Base-by-base conservation (phyloP, 176 grass and related monocot genomes). In the Puccinellia tenuiflora region DNA sequence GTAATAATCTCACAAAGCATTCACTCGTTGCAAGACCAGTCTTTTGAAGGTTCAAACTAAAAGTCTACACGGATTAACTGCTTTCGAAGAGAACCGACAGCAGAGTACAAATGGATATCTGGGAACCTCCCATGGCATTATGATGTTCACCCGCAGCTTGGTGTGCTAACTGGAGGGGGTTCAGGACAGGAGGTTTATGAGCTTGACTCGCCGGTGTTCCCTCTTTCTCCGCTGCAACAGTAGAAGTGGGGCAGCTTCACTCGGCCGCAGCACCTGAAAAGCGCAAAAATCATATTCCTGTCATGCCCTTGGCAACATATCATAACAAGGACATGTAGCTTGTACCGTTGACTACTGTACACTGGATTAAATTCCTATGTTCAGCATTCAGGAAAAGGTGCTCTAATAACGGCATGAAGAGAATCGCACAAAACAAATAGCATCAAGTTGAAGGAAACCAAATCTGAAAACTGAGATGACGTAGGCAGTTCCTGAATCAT, bases 241-340 rank as follows among this genome's bases (percentile, higher is more conserved):
- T 91, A 98, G 82, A 93, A 98, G 35, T 95, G 92, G 3, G 96
- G 96, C 35, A 98, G 86, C 76, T 95, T 98, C 54, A 98, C 96
- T 74, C 92, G 88, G 46, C 92, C 96, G n/a, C 96, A 98, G 39
- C 88, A 88, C 80, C 96, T 98, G 85, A 83, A 83, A 86, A 30
- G 12, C 66, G 35, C 57, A 38, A 38, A 38, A 33, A 77, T 5
- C 1, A 2, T 66, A 75, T 37, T 37, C 35, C 8, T 7, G 42
- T 79, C 13, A 88, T 55, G 18, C 21, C 54, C 30, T 51, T 25
- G 3, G 30, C 30, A 4, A 53, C 15, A 77, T 53, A 54, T 17
- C 63, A 81, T 7, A 40, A 11, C 56, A 55, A 21, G 24, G 39
- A 47, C 20, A 12, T n/a, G 68, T 37, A 79, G 57, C 75, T 66